phyloP scores from a whole-genome alignment of 176 grass and related monocot genomes.

The Carex pumila region DNA sequence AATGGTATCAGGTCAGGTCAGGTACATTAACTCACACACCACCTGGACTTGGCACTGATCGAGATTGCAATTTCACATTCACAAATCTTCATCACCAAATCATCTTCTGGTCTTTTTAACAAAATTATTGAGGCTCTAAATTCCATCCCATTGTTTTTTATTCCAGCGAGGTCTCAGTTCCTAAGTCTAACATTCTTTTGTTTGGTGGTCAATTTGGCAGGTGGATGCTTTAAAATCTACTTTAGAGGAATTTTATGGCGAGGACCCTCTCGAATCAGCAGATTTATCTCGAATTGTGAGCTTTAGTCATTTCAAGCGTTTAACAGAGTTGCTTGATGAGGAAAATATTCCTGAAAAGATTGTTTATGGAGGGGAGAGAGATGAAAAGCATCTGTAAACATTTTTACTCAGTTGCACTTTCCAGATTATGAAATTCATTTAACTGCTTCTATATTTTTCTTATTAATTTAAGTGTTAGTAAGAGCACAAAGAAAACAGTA shows the following conservation, averaged over 20 bases:
- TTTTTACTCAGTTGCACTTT: not conserved
- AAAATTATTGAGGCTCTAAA: not conserved
- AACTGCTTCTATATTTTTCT: not conserved
- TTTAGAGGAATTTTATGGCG: slow-evolving; percentile 33
- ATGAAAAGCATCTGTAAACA: slow-evolving; percentile 30
- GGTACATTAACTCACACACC: not conserved
- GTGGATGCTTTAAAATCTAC: slow-evolving; percentile 61
- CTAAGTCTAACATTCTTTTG: not conserved
- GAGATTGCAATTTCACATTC: not conserved
- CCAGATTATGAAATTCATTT: not conserved
- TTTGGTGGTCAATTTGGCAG: slow-evolving; percentile 31
- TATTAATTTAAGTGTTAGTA: not conserved
- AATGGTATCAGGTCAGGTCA: not conserved
- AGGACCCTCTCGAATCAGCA: slow-evolving; percentile 19
- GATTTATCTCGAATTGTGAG: slow-evolving; percentile 50
- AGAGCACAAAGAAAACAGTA: not conserved
- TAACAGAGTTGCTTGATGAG: slow-evolving; percentile 42
- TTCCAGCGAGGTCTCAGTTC: not conserved
- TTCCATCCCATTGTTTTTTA: not conserved
- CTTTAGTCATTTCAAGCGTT: slow-evolving; percentile 42
- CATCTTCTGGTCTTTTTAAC: not conserved
- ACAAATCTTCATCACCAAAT: not conserved
- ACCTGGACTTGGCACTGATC: not conserved
- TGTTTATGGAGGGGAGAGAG: slow-evolving; percentile 43
- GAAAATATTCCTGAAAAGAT: slow-evolving; percentile 36